Evolutionary conservation across 805 yeast species (phyloP), one percentile per base, ranked within the genome.

Genomic region (Candida germanica): DNA sequence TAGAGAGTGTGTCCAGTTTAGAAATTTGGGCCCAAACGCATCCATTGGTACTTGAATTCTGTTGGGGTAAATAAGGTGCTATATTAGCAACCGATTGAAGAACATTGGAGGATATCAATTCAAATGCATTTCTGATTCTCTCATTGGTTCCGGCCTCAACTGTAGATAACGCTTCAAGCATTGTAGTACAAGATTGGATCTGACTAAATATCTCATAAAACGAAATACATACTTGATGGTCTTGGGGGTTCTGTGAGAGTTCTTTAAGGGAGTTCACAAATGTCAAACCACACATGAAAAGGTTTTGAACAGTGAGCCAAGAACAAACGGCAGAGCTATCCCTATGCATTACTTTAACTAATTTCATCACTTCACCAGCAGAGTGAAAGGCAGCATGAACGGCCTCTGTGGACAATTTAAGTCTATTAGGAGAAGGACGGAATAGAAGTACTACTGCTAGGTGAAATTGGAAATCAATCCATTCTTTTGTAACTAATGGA

Each of bases 261-360:
- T 42, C 46, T 21, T 42, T 42, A 29, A 42, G 31, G 3, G 46
- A 42, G 26, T 36, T 42, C n/a, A 36, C 43, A 27, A 30, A 42
- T 5, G 46, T 42, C 13, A 42, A 33, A 12, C 46, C 46, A 39
- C 46, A 42, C 46, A 42, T 42, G 15, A 42, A 42, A 6, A 42
- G 37, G 20, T 42, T 42, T 31, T 42, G 46, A 5, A 39, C 40
- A 10, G 43, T 42, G 10, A 42, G 37, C 46, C 46, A 42, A 13
- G 43, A 35, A 25, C 36, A 39, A 3, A 42, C 40, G 4, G 46
- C 46, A 1, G 46, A 42, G 15, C 38, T 39, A 14, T 42, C 46
- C 16, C 43, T 33, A 22, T 42, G 46, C 46, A 42, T 42, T 4
- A 39, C 30, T 25, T 39, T 42, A 3, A 39, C 43, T 14, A 42